Percentiles rank a stretch among this genome's conserved stretches.
phyloP scores from a whole-genome alignment of 495 filamentous ascomycete species.

The Immersiella caudata region DNA sequence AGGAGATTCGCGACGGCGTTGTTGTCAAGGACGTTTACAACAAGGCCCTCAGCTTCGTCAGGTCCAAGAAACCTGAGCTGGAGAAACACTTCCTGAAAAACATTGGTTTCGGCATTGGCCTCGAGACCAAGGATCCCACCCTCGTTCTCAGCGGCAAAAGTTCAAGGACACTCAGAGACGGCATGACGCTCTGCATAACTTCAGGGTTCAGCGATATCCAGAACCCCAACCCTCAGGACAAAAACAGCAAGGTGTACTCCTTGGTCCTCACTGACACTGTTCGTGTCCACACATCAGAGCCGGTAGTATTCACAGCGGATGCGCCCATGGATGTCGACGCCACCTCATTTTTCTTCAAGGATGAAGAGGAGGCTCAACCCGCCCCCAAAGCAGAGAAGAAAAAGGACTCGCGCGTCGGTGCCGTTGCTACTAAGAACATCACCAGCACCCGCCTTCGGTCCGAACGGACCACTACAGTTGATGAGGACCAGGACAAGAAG shows the following conservation, averaged over 20 bases:
- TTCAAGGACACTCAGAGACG: conserved; percentile 78
- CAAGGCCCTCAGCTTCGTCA: conserved; percentile 78
- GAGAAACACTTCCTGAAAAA: conserved; percentile 92
- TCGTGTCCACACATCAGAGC: conserved; percentile 74
- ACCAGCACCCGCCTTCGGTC: conserved; percentile 91
- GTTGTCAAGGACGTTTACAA: conserved; percentile 86
- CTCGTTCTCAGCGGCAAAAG: conserved; percentile 86
- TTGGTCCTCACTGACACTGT: conserved; percentile 91
- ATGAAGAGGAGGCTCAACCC: conserved; percentile 72
- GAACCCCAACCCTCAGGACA: conserved; percentile 79
- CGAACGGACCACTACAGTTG: conserved; percentile 79
- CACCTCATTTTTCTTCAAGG: conserved; percentile 96
- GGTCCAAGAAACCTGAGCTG: conserved; percentile 87
- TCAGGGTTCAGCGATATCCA: conserved; percentile 86
- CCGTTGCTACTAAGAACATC: conserved; percentile 87
- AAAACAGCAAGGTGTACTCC: conserved; percentile 83
- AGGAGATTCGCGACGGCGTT: conserved; percentile 85
- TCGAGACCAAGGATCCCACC: conserved; percentile 82
- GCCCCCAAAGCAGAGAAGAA: conserved; percentile 80
- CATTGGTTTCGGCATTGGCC: conserved; percentile 86
- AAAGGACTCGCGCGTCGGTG: conserved; percentile 77
- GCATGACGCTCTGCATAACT: conserved; percentile 91
- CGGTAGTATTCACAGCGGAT: conserved; percentile 89
- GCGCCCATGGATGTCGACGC: conserved; percentile 88
- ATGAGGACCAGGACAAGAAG: conserved; percentile 85